Percentiles rank a stretch among this genome's conserved stretches.
These are phyloP conservation scores for Neofusicoccum sp. DNA, from an alignment of 2,329 filamentous ascomycete species.

Conservation along the genomic window DNA sequence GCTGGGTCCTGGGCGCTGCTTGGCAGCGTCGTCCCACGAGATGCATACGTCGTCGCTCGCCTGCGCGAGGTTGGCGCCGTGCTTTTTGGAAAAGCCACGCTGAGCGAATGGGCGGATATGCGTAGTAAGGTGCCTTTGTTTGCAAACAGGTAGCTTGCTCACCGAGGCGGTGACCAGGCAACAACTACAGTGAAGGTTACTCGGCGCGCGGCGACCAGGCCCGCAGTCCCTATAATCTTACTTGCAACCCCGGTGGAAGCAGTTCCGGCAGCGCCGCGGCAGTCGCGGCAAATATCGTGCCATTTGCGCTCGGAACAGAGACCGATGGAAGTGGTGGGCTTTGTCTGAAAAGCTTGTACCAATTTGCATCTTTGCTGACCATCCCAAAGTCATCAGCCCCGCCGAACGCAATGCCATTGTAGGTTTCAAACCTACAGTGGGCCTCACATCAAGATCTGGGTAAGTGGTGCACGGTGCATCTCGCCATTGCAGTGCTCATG, in stretches of 20 bases:
- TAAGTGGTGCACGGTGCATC: neutral
- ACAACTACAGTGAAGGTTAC: conserved; percentile 35
- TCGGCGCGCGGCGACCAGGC: conserved; percentile 33
- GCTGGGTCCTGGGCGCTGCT: conserved; percentile 67
- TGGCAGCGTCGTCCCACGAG: conserved; percentile 65
- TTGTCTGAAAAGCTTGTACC: neutral
- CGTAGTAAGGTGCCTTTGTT: conserved; percentile 41
- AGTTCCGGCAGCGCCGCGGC: conserved; percentile 65
- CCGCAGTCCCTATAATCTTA: conserved; percentile 62
- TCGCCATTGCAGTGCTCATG: neutral
- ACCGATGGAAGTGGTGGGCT: conserved; percentile 43
- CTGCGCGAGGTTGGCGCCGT: conserved; percentile 66
- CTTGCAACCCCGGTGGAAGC: conserved; percentile 65
- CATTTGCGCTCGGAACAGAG: conserved; percentile 70
- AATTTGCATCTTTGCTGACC: neutral
- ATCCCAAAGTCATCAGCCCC: conserved; percentile 59
- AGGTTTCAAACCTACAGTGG: conserved; percentile 61
- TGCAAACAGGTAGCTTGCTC: conserved; percentile 57
- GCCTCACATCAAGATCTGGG: conserved; percentile 1
- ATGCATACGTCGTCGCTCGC: conserved; percentile 61
- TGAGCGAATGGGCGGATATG: conserved; percentile 76
- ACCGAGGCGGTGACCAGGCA: conserved; percentile 20
- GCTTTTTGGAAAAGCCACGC: conserved; percentile 66
- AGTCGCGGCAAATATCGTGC: conserved; percentile 61
- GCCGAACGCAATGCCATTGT: conserved; percentile 68